A percentile compares a stretch with the other conserved stretches of the same genome.
Conservation (phyloP, 2,329 filamentous ascomycete species). For the Teratosphaeria epicoccoides region DNA sequence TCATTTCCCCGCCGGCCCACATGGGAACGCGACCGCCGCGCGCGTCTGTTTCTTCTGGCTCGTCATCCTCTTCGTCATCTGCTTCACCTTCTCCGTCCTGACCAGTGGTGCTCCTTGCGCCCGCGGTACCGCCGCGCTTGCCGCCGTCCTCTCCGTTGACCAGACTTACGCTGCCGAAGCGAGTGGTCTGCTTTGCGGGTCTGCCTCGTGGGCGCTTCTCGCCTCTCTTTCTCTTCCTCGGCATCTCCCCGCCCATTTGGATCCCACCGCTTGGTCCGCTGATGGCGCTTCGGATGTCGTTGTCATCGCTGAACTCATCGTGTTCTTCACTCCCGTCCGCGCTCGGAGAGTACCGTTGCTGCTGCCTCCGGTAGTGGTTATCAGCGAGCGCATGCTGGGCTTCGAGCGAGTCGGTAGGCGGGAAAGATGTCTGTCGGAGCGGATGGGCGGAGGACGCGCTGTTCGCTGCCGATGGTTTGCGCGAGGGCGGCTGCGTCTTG, state of each 20-base stretch:
- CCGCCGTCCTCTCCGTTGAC: constrained; percentile 25
- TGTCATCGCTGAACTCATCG: constrained; percentile 26
- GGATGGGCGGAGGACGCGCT: constrained; percentile 50
- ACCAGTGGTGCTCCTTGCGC: constrained; percentile 21
- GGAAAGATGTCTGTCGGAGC: constrained; percentile 71
- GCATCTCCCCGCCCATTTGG: constrained; percentile 14
- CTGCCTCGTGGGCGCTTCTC: constrained; percentile 18
- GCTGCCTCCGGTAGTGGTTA: not conserved
- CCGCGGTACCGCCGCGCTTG: constrained; percentile 14
- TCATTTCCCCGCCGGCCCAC: constrained; percentile 15
- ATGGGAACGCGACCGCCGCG: constrained; percentile 33
- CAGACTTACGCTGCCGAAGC: constrained; percentile 13
- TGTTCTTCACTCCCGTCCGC: constrained; percentile 15
- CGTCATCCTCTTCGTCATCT: constrained; percentile 40
- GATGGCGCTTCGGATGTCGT: constrained; percentile 26
- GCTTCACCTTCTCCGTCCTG: constrained; percentile 29
- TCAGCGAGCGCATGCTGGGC: constrained; percentile 33
- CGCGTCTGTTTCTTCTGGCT: constrained; percentile 48
- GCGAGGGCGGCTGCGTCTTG: constrained; percentile 39
- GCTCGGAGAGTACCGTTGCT: constrained; percentile 19
- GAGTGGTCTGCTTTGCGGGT: constrained; percentile 11
- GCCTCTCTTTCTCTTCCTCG: constrained; percentile 20
- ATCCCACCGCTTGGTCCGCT: constrained; percentile 30
- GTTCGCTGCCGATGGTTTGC: constrained; percentile 56
- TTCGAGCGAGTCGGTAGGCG: constrained; percentile 45